Base-by-base conservation (phyloP, 352 stramenopile species). In the Phytophthora idaei region DNA sequence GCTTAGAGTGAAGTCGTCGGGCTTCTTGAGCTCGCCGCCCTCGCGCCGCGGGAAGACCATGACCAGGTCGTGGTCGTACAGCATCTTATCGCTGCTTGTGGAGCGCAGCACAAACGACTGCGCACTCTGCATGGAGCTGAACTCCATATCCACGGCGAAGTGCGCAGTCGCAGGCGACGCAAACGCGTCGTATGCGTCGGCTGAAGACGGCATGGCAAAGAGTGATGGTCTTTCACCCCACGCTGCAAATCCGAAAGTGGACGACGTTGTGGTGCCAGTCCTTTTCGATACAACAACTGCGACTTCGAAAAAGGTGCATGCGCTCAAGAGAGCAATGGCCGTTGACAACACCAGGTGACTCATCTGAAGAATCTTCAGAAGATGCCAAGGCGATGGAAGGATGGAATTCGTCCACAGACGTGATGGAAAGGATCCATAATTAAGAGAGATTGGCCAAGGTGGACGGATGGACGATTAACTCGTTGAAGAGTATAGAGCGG, bases 1-100 rank as follows among this genome's bases (percentile, higher is more conserved):
- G n/a, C 72, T 58, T 47, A 87, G 31, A 25, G 87, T 88, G 54
- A 90, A 94, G 28, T 85, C 69, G 32, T 87, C 71, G 15, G 81
- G 76, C 44, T 90, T 77, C 70, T 93, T 93, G 36, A 68, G 47
- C 51, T 93, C 83, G 52, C 81, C 87, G 39, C 81, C 83, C 27
- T 86, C 63, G 44, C 83, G 84, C 4, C 76, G 74, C 11, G 84
- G 76, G 57, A 94, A 94, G 67, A 93, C 85, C 82, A 94, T 85
- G 56, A 94, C 86, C 49, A 94, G 69, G 62, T 94, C 86, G 59
- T 88, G 70, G 55, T 87, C 86, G 78, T 92, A 92, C 59, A 92
- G 46, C 57, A 71, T 77, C 66, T 84, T 87, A 32, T 84, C 77
- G 27, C 62, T 49, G 14, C 2, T 42, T 3, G 27, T 47, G 7